Evolutionary conservation across 2,329 filamentous ascomycete genomes (phyloP).

Genomic region (Phyllosticta ampelicida): DNA sequence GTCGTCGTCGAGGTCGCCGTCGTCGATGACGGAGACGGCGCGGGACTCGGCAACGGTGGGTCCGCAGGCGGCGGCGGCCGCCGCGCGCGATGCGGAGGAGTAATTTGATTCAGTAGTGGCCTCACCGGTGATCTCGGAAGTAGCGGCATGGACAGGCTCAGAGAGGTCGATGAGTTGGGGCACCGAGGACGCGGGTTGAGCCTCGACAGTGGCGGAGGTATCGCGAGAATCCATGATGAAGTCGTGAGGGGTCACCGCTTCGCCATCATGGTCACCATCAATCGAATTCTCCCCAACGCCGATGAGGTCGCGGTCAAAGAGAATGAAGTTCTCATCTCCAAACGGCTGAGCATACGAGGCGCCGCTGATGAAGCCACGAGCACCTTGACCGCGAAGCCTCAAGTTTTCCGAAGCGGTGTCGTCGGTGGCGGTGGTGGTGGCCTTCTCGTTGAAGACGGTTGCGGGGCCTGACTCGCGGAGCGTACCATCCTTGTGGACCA

Average conservation of each 20-base stretch:
- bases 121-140: neutral
- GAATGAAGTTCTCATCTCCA: constrained; percentile 31
- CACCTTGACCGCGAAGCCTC: constrained; percentile 5
- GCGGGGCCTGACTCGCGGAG: constrained; percentile 17
- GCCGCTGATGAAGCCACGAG: constrained; percentile 28
- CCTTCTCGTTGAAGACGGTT: constrained; percentile 12
- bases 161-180: constrained; percentile 24
- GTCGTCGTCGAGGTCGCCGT: constrained; percentile 16
- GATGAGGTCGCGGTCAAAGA: constrained; percentile 32
- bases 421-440: constrained; percentile 14
- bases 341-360: constrained; percentile 36
- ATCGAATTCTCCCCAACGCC: constrained; percentile 10
- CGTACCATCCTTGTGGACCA: constrained; percentile 31
- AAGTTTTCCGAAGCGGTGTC: constrained; percentile 14
- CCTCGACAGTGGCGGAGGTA: constrained; percentile 22
- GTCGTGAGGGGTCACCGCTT: constrained; percentile 20
- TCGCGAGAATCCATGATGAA: constrained; percentile 21
- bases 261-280: constrained; percentile 18
- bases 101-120: constrained; percentile 21
- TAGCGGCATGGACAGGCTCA: neutral
- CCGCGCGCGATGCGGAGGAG: constrained; percentile 17
- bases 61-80: constrained; percentile 11
- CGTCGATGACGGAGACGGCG: constrained; percentile 9
- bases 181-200: constrained; percentile 10
- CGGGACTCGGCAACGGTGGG: constrained; percentile 6